These are phyloP conservation scores for Suillus clintonianus DNA, from an alignment of 768 basidiomycete species.

Conservation along the genomic window DNA sequence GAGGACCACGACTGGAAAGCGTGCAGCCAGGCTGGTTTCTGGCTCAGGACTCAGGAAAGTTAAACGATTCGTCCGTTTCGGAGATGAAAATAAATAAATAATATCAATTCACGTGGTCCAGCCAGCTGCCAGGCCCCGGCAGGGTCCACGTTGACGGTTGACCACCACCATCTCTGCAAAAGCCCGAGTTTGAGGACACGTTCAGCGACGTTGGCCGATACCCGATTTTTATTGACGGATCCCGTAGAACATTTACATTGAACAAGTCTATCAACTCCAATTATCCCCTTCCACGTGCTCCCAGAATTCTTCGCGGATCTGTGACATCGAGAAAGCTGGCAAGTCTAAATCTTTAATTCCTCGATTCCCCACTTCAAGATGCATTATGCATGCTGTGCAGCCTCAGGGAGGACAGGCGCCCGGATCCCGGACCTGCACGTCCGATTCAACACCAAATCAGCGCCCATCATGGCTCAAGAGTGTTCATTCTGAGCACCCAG, in stretches of 20 bases:
- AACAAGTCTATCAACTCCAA: background rate
- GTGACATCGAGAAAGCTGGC: background rate
- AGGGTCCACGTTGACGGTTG: no score
- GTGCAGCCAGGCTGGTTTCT: background rate
- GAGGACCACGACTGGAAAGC: background rate
- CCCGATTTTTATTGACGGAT: no score
- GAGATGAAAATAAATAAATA: conserved; percentile 1
- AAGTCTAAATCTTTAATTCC: background rate
- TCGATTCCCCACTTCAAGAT: background rate
- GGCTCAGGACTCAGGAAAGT: no score
- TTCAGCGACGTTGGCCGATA: no score
- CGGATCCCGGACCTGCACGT: background rate
- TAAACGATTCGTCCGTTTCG: background rate
- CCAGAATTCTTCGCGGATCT: background rate
- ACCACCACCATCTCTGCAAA: no score
- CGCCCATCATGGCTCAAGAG: no score
- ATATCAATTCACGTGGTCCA: background rate
- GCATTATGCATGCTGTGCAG: background rate
- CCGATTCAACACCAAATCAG: no score
- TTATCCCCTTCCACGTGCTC: no score
- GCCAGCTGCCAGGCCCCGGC: no score
- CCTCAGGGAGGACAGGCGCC: background rate
- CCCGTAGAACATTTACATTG: background rate
- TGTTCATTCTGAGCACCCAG: no score
- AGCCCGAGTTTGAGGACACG: no score